Conservation (phyloP, 768 basidiomycete species). For the Erythrobasidium yunnanense region DNA sequence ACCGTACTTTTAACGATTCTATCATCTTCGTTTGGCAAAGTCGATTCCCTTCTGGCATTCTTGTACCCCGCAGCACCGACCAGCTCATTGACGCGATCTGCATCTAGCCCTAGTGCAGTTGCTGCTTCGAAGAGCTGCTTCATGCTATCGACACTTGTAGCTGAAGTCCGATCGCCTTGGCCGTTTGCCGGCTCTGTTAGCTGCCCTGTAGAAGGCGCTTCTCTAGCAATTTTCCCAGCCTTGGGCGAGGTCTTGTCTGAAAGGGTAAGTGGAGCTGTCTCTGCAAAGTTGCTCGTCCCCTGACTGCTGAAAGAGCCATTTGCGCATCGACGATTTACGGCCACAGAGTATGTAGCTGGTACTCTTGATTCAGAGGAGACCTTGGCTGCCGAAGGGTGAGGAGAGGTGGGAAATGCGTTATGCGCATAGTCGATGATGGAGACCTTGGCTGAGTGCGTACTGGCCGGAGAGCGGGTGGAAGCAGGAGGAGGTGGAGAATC, state of each 20-base stretch:
- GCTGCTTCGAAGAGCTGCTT: slow-evolving; percentile 32
- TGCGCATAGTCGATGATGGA: neutral
- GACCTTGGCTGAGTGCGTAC: no score
- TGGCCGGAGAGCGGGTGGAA: no score
- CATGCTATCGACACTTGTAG: slow-evolving; percentile 30
- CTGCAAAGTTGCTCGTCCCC: no score
- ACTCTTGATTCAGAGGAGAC: neutral
- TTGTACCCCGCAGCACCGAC: slow-evolving; percentile 30
- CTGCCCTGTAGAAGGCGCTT: no score
- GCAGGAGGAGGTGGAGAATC: neutral
- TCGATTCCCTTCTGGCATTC: neutral
- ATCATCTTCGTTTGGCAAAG: neutral
- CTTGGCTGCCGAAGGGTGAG: neutral
- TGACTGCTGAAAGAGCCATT: no score
- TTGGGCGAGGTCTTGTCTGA: no score
- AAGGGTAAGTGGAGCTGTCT: no score
- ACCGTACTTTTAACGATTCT: neutral
- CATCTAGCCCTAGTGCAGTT: slow-evolving; percentile 32
- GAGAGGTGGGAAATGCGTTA: neutral
- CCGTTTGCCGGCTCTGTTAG: no score
- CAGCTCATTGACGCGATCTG: slow-evolving; percentile 33
- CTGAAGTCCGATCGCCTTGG: neutral
- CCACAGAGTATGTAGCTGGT: neutral
- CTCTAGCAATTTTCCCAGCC: no score
- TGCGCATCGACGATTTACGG: no score